A percentile compares a stretch with the other conserved stretches of the same genome.
Conservation (phyloP, 2,329 filamentous ascomycete genomes). For the Aspergillus ochraceus region DNA sequence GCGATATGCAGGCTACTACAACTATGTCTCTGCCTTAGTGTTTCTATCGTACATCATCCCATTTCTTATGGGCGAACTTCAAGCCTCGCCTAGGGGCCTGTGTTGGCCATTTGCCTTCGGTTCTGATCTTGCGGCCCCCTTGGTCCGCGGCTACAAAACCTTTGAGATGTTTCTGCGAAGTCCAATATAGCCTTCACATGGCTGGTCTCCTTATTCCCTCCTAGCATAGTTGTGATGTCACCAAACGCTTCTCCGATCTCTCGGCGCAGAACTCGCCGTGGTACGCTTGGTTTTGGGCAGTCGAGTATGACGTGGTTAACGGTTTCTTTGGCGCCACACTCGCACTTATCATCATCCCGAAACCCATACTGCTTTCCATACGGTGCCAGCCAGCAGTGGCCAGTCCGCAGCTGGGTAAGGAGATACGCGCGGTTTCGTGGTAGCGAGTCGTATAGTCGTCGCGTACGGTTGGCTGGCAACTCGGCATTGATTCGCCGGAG, state of each 20-base stretch:
- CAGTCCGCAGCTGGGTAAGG: slow-evolving; percentile 21
- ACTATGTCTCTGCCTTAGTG: slow-evolving; percentile 16
- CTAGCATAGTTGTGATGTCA: slow-evolving; percentile 23
- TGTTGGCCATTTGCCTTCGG: no score
- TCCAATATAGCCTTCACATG: slow-evolving; percentile 10
- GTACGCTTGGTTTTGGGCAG: slow-evolving; percentile 15
- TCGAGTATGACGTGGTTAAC: slow-evolving; percentile 22
- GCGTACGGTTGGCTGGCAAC: slow-evolving; percentile 9
- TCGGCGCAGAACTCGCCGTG: slow-evolving; percentile 1
- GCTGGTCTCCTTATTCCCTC: slow-evolving; percentile 14
- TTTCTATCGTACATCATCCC: no score
- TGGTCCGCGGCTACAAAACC: slow-evolving; percentile 22
- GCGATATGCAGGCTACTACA: slow-evolving; percentile 21
- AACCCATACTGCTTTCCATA: slow-evolving; percentile 15
- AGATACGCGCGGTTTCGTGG: slow-evolving; percentile 19
- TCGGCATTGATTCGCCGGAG: slow-evolving; percentile 9
- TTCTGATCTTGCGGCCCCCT: slow-evolving; percentile 12
- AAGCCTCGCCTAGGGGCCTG: no score
- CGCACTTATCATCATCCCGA: slow-evolving; percentile 14
- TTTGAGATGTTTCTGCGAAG: slow-evolving; percentile 19
- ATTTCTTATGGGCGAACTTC: no score
- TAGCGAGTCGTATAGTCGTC: slow-evolving; percentile 12
- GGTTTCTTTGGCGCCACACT: slow-evolving; percentile 20
- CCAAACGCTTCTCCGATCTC: slow-evolving; percentile 21
- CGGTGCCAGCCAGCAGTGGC: slow-evolving; percentile 23